phyloP scores from a whole-genome alignment of 1,284 basidiomycete species.

The Ceratobasidium sp. region DNA sequence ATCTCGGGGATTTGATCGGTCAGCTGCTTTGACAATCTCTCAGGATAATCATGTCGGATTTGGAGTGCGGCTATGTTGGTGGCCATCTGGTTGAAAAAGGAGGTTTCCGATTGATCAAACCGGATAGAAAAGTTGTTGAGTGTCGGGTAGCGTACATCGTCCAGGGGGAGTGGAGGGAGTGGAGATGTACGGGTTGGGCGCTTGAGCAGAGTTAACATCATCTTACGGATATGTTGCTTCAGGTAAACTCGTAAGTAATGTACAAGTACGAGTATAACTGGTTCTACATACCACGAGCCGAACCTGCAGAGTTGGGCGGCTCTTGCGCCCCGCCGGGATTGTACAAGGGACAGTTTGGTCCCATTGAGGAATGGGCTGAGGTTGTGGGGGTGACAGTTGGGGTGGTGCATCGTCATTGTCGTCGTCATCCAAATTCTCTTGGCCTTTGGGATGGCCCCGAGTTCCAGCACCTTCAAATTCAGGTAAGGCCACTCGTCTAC shows the following conservation, averaged over 20 bases:
- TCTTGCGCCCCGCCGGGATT: background rate
- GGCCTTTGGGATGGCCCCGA: too few species aligned
- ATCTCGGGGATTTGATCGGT: background rate
- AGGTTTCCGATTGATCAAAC: background rate
- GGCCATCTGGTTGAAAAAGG: background rate
- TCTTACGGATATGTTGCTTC: background rate
- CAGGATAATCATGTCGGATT: background rate
- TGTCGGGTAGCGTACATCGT: background rate
- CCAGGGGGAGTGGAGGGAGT: background rate
- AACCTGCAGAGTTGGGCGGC: background rate
- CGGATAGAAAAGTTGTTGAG: background rate
- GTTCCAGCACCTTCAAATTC: background rate
- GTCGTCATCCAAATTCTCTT: background rate
- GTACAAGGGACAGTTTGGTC: slow-evolving; percentile 2
- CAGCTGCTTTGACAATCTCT: background rate
- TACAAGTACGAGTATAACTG: background rate
- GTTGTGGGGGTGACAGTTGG: background rate
- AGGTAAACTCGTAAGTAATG: background rate
- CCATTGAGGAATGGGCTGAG: background rate
- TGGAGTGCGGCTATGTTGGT: background rate
- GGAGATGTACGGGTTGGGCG: background rate
- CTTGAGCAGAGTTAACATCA: background rate
- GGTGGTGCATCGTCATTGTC: background rate
- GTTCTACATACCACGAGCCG: background rate
- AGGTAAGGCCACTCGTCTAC: background rate